These are phyloP conservation scores for Candida vaughaniae DNA, from an alignment of 805 yeast species.

Conservation along the genomic window DNA sequence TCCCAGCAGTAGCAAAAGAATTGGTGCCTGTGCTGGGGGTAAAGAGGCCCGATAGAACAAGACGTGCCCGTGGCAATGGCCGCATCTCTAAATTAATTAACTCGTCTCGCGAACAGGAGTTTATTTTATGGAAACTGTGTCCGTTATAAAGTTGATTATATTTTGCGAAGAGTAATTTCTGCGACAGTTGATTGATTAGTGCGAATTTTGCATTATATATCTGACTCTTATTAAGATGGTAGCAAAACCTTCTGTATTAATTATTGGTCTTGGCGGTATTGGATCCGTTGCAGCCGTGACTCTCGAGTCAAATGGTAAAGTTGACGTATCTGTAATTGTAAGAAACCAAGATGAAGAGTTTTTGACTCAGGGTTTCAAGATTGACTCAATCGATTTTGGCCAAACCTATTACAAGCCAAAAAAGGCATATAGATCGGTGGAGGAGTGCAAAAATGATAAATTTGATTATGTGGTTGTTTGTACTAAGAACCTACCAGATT, in stretches of 20 bases:
- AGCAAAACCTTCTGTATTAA: conserved; percentile 40
- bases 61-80: too few relatives aligned
- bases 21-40: too few relatives aligned
- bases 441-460: conserved; percentile 28
- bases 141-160: too few relatives aligned
- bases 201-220: too few relatives aligned
- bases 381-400: conserved; percentile 36
- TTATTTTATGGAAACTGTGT: too few relatives aligned
- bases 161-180: too few relatives aligned
- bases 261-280: conserved; percentile 85
- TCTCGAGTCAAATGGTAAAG: conserved; percentile 45
- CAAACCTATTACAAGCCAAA: conserved; percentile 30
- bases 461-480: conserved; percentile 39
- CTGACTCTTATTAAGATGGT: background rate
- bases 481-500: conserved; percentile 39
- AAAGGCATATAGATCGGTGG: conserved; percentile 25
- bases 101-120: too few relatives aligned
- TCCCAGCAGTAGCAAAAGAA: too few relatives aligned
- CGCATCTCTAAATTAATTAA: too few relatives aligned
- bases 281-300: conserved; percentile 76
- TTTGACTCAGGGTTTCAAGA: conserved; percentile 25
- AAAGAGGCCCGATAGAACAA: too few relatives aligned
- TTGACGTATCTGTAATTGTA: conserved; percentile 38
- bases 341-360: conserved; percentile 37
- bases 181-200: too few relatives aligned